Percentiles rank a stretch among this genome's conserved stretches.
These are phyloP conservation scores for Phyllosticta citrichinensis DNA, from an alignment of 2,329 filamentous ascomycete species.

Conservation along the genomic window DNA sequence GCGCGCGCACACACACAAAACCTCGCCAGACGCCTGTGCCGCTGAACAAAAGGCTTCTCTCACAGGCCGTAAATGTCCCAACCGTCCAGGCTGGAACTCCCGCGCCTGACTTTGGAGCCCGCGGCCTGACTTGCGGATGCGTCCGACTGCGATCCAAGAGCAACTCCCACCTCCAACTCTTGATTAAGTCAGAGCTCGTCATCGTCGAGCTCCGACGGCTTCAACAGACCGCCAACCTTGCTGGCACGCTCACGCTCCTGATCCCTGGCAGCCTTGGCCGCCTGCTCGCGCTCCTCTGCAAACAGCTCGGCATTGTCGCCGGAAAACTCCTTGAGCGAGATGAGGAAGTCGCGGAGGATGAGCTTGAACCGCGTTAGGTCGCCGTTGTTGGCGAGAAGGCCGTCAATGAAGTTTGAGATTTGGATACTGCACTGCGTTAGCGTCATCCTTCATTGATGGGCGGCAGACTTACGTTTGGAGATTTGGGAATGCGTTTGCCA, in stretches of 20 bases:
- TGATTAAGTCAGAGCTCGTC: conserved; percentile 68
- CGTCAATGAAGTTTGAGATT: conserved; percentile 82
- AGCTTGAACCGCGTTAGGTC: conserved; percentile 93
- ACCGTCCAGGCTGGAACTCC: conserved; percentile 40
- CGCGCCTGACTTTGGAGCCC: conserved; percentile 5
- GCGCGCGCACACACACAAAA: neutral
- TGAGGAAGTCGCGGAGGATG: conserved; percentile 90
- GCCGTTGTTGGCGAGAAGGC: conserved; percentile 77
- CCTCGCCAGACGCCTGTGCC: neutral
- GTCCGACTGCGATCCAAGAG: conserved; percentile 30
- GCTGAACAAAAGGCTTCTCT: neutral
- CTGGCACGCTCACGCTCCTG: conserved; percentile 85
- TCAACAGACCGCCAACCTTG: conserved; percentile 91
- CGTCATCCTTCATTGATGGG: conserved; percentile 3
- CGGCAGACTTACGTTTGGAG: conserved; percentile 63
- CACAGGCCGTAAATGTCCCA: conserved; percentile 58
- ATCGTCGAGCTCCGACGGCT: conserved; percentile 90
- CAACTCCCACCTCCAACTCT: conserved; percentile 27
- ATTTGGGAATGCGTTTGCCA: conserved; percentile 89
- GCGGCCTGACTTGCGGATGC: conserved; percentile 2
- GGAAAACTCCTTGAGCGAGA: conserved; percentile 92
- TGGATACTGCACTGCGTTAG: conserved; percentile 52
- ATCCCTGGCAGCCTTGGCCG: conserved; percentile 72
- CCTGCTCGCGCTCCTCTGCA: conserved; percentile 88
- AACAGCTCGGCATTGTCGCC: conserved; percentile 93